Percentiles rank a stretch among this genome's conserved stretches.
Evolutionary conservation across 75 land plant genomes (phyloP).

Genomic region (Gnetum montanum): DNA sequence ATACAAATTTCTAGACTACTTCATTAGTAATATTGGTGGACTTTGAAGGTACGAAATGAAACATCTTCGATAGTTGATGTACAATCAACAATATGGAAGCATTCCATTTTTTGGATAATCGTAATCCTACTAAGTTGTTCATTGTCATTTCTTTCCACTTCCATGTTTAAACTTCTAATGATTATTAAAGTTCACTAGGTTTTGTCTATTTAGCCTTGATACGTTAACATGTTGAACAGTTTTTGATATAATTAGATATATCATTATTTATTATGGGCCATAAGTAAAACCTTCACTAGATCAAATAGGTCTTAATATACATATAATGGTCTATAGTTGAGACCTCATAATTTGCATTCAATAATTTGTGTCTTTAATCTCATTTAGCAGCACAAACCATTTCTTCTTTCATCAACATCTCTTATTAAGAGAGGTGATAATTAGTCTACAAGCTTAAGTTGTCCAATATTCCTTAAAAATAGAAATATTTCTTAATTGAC

Average conservation of each 20-base stretch:
- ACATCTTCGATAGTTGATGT: background rate
- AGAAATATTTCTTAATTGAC: too few relatives aligned
- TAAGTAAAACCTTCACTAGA: background rate
- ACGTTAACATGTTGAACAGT: background rate
- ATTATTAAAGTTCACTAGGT: background rate
- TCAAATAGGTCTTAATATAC: background rate
- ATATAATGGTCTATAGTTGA: background rate
- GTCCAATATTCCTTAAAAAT: too few relatives aligned
- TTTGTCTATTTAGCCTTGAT: background rate
- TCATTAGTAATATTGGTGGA: background rate
- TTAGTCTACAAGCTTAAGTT: too few relatives aligned
- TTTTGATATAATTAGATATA: background rate
- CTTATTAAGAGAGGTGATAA: too few relatives aligned
- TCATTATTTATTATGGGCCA: background rate
- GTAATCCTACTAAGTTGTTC: background rate
- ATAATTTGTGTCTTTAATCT: too few relatives aligned
- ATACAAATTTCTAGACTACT: background rate
- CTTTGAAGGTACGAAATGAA: background rate
- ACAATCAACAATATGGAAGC: background rate
- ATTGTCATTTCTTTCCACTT: background rate
- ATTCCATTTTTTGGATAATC: background rate
- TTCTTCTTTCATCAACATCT: too few relatives aligned
- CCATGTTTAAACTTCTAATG: background rate
- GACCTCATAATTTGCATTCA: background rate
- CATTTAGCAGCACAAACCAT: too few relatives aligned